Conservation (phyloP, 805 yeast genomes). For the Vanderwaltozyma tropicalis region DNA sequence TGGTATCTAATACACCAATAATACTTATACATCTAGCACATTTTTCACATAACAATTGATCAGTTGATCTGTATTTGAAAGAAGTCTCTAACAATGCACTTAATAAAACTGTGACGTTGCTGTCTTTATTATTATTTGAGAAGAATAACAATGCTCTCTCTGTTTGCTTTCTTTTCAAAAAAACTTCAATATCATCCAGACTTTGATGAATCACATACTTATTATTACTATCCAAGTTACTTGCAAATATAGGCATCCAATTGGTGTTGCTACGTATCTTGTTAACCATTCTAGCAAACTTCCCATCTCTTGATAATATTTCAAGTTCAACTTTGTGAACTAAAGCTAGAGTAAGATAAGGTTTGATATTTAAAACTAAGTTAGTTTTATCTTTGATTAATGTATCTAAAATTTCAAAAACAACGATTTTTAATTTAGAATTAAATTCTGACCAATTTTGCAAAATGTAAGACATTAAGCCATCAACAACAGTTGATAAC, state of each 20-base stretch:
- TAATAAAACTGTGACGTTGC: conserved; percentile 36
- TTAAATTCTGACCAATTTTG: conserved; percentile 54
- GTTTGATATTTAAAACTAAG: conserved; percentile 16
- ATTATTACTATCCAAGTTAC: conserved; percentile 21
- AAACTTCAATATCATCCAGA: conserved; percentile 49
- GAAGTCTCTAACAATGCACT: conserved; percentile 47
- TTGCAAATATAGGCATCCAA: conserved; percentile 19
- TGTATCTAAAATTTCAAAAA: conserved; percentile 39
- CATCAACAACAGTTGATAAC: conserved; percentile 58
- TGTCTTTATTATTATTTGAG: conserved; percentile 24
- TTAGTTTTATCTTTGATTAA: conserved; percentile 17
- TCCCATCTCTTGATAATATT: conserved; percentile 38
- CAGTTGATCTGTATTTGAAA: conserved; percentile 40
- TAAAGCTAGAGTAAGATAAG: conserved; percentile 53
- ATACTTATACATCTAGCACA: conserved; percentile 64
- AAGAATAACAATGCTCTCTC: conserved; percentile 36
- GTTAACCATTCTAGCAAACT: conserved; percentile 39
- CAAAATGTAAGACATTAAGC: conserved; percentile 59
- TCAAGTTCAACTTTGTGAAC: conserved; percentile 51
- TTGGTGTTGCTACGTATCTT: conserved; percentile 17
- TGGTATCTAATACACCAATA: conserved; percentile 67
- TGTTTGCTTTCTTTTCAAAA: conserved; percentile 40
- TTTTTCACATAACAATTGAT: conserved; percentile 40
- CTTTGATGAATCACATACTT: conserved; percentile 64
- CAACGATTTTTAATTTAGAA: conserved; percentile 38